Base-by-base conservation (phyloP, 345 rosid species). In the Erucastrum elatum region DNA sequence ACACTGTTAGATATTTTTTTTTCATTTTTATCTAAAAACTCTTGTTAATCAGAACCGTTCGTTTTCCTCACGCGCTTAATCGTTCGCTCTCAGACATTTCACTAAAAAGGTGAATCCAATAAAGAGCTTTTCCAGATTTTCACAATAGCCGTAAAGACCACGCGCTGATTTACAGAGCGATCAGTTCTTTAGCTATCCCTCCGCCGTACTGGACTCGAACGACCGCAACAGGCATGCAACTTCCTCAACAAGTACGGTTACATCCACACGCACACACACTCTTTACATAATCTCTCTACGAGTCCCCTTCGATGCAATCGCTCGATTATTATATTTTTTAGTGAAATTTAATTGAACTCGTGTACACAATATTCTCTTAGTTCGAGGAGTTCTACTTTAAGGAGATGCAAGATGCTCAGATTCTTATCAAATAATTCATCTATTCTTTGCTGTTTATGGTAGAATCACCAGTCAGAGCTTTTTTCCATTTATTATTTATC, bases 141-240 rank as follows among this genome's bases (percentile, higher is more conserved):
- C 39, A 65, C 67, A 29, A 16, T 5, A 35, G 15, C 8, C 74
- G 44, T 77, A 66, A 9, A 77, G 16, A 16, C 66, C 53, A 78
- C 72, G 67, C 77, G 81, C 67, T 51, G 33, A 46, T 4, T 5
- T 3, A 37, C 76, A 64, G 8, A 16, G 51, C 72, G 67, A 70
- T 51, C 11, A 71, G 29, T 35, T 29, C 2, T 2, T 29, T 29
- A n/a, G n/a, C n/a, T n/a, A n/a, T n/a, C 46, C 15, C 53, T 71
- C 46, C 81, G 61, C 66, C 76, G 44, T 26, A 35, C 3, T 2
- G 26, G 53, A 60, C 35, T 68, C 74, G 41, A n/a, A 64, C 72
- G 76, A 71, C 67, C 30, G 67, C 51, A 78, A 27, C 37, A 39
- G 16, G 31, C 82, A 78, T 78, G 73, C 82, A 72, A 55, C 73